These are phyloP conservation scores for Arthrobotrys pseudoclavata DNA, from an alignment of 2,329 filamentous ascomycete genomes.

Conservation along the genomic window DNA sequence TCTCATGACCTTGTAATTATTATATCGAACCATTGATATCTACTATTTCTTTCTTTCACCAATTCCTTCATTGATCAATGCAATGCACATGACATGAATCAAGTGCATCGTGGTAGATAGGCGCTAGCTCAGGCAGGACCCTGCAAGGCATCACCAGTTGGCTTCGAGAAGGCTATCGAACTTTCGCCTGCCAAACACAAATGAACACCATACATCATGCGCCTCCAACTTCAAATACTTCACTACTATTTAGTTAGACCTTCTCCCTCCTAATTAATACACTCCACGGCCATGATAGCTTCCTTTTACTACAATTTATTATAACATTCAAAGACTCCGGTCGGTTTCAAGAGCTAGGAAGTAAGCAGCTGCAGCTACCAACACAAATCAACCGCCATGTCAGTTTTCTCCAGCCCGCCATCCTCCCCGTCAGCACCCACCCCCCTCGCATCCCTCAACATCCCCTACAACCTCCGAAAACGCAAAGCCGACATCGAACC, in stretches of 20 bases:
- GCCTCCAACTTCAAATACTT: too few species aligned
- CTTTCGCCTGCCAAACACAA: constrained; percentile 2
- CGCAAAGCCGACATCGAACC: constrained; percentile 58
- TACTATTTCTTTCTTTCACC: too few species aligned
- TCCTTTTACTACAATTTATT: background rate
- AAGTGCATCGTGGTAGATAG: too few species aligned
- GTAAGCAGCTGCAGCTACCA: background rate
- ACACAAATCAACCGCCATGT: constrained; percentile 15
- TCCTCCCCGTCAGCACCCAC: constrained; percentile 28
- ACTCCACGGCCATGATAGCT: background rate
- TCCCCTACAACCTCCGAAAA: constrained; percentile 57
- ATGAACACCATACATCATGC: too few species aligned
- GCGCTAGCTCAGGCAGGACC: background rate
- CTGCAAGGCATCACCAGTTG: constrained; percentile 10
- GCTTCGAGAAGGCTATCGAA: constrained; percentile 57
- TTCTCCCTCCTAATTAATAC: too few species aligned
- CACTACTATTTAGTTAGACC: too few species aligned
- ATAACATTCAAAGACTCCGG: background rate
- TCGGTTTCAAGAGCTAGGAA: background rate
- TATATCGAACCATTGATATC: too few species aligned
- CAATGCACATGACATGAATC: too few species aligned
- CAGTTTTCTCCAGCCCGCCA: constrained; percentile 38
- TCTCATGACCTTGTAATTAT: too few species aligned
- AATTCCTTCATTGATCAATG: too few species aligned
- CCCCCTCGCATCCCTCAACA: constrained; percentile 1